These are phyloP conservation scores for Blastocystis sp. DNA, from an alignment of 352 stramenopile species.

Conservation along the genomic window DNA sequence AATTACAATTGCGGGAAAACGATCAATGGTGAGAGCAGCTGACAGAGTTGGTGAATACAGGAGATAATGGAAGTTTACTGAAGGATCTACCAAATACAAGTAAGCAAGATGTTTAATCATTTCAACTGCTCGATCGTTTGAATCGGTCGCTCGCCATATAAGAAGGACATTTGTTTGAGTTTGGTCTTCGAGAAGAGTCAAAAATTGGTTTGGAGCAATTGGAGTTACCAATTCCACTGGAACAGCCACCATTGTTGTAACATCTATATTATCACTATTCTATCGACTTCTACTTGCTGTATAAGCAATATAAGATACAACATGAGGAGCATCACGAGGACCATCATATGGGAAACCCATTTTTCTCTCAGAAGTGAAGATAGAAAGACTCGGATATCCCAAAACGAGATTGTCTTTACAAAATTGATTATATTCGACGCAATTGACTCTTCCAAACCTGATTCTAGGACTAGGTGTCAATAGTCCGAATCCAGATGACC, in stretches of 20 bases:
- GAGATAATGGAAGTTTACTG: not conserved
- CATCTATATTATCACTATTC: not conserved
- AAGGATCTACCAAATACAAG: conserved; percentile 5
- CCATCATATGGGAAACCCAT: not conserved
- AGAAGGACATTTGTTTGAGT: not conserved
- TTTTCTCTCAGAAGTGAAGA: not conserved
- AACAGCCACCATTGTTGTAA: not conserved
- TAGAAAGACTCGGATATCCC: not conserved
- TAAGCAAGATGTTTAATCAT: not conserved
- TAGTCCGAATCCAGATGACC: not conserved
- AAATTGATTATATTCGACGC: not conserved
- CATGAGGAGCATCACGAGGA: not conserved
- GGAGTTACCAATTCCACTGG: conserved; percentile 15
- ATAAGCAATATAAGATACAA: not conserved
- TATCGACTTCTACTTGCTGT: not conserved
- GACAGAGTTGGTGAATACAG: not conserved
- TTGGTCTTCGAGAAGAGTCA: not conserved
- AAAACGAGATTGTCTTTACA: not conserved
- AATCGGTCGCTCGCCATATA: conserved; percentile 1
- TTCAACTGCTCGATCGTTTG: not conserved
- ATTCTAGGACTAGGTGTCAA: conserved; percentile 3
- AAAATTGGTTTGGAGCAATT: not conserved
- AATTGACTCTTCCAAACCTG: conserved; percentile 1
- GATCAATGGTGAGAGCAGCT: not conserved
- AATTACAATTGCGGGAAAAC: not conserved